These are phyloP conservation scores for Strigomonas culicis DNA, from an alignment of 208 protist species.

Conservation along the genomic window DNA sequence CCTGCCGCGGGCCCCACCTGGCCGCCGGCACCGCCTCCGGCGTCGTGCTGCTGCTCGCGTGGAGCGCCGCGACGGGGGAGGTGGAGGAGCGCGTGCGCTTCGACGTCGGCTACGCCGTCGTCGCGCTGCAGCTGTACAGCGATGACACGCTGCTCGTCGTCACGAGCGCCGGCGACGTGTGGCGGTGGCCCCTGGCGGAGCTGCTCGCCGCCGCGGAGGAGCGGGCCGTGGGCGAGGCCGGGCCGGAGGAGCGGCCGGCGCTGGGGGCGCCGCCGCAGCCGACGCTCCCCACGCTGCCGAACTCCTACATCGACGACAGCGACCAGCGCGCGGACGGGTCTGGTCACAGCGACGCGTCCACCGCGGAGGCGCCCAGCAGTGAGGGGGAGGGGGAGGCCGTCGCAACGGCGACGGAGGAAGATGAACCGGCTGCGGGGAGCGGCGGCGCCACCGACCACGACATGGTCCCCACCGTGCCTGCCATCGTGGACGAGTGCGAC, in stretches of 20 bases:
- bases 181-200: constrained; percentile 71
- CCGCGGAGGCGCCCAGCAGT: not conserved
- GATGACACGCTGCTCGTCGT: constrained; percentile 65
- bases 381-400: not conserved
- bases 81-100: constrained; percentile 67
- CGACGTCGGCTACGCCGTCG: constrained; percentile 77
- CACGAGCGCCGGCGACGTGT: constrained; percentile 74
- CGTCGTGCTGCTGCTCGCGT: constrained; percentile 59
- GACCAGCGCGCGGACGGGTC: no score
- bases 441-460: not conserved
- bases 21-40: constrained; percentile 64
- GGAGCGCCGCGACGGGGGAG: constrained; percentile 20
- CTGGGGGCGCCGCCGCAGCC: constrained; percentile 11
- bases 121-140: constrained; percentile 56
- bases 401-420: not conserved
- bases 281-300: not conserved
- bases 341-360: not conserved
- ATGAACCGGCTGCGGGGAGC: not conserved
- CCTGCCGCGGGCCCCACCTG: constrained; percentile 43
- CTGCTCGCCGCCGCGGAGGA: constrained; percentile 22
- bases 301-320: not conserved
- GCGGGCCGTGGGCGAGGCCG: constrained; percentile 13
- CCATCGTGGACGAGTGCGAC: not conserved
- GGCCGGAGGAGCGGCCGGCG: constrained; percentile 18
- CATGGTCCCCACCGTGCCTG: not conserved